phyloP scores from a whole-genome alignment of 768 basidiomycete species.

The Pulveroboletus frians region DNA sequence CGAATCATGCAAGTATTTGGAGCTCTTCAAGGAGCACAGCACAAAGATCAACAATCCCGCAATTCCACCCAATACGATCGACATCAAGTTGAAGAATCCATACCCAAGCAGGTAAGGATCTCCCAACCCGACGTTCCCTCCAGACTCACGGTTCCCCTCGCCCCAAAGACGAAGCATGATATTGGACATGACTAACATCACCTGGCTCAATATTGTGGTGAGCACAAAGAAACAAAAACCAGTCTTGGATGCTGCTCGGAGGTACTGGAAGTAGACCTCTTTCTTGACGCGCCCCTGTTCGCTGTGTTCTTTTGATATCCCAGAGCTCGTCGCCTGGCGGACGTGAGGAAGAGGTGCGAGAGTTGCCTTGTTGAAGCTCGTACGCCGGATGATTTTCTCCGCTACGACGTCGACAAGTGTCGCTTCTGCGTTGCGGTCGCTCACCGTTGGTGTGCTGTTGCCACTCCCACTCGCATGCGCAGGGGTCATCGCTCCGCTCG shows the following conservation, averaged over 20 bases:
- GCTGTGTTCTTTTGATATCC: slow-evolving; percentile 61
- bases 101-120: slow-evolving; percentile 57
- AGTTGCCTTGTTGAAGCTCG: slow-evolving; percentile 54
- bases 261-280: slow-evolving; percentile 71
- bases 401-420: slow-evolving; percentile 31
- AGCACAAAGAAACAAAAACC: slow-evolving; percentile 68
- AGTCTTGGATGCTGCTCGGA: slow-evolving; percentile 68
- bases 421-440: slow-evolving; percentile 18
- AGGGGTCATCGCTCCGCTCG: slow-evolving; percentile 49
- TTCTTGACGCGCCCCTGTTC: slow-evolving; percentile 79
- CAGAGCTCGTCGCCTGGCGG: slow-evolving; percentile 38
- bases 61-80: slow-evolving; percentile 48
- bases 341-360: slow-evolving; percentile 40
- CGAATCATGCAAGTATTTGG: slow-evolving; percentile 70
- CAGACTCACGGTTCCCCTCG: slow-evolving; percentile 62
- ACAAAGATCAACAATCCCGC: slow-evolving; percentile 71
- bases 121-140: slow-evolving; percentile 52
- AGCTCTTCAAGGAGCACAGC: slow-evolving; percentile 67
- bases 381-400: slow-evolving; percentile 54
- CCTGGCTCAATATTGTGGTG: slow-evolving; percentile 52
- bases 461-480: slow-evolving; percentile 30
- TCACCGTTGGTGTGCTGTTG: slow-evolving; percentile 15
- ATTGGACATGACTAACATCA: slow-evolving; percentile 52
- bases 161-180: slow-evolving; percentile 77
- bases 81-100: slow-evolving; percentile 59